Base-by-base conservation (phyloP, 805 yeast genomes). In the Candida ponderosae region DNA sequence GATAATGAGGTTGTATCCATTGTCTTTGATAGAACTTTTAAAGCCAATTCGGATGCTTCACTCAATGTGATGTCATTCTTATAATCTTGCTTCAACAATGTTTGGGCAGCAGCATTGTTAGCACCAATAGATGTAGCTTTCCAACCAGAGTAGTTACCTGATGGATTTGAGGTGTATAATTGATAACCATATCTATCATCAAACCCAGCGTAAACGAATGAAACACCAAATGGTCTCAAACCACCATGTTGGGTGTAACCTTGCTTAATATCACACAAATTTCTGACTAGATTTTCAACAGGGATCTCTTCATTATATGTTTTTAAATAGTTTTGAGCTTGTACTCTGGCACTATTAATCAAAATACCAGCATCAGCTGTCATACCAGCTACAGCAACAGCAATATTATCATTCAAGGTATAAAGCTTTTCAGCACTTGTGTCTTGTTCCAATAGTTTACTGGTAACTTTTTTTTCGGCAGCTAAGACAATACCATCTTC, bases 161-260 rank as follows among this genome's bases (percentile, higher is more conserved):
- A 85, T 13, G 99, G 99, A 58, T 93, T 93, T 18, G 95, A 83
- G 6, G 96, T 89, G 65, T 81, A 93, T 47, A 93, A 69, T 62
- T 93, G 98, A 69, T 82, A 93, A 24, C 88, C 88, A 52, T 80
- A 81, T 53, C 86, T 67, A 37, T 87, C 90, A 59, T 93, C 98
- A 55, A 80, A 82, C 7, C 99, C 99, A 6, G 97, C 98, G 56
- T 85, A 93, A 42, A 93, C 75, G 62, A 93, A 89, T 36, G 95
- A 83, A 30, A 93, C 98, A 54, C 99, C 98, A 59, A 88, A 93
- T 17, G 99, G 99, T 62, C 99, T 81, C 54, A 93, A 73, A 28
- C 98, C 98, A 57, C 99, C 99, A 57, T 85, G 95, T 62, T 93
- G 99, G 7, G 99, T 93, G 62, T 93, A 93, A 10, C 97, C 96